Percentiles rank a stretch among this genome's conserved stretches.
These are phyloP conservation scores for Ceratocystiopsis sp. DNA, from an alignment of 2,329 filamentous ascomycete species.

Conservation along the genomic window DNA sequence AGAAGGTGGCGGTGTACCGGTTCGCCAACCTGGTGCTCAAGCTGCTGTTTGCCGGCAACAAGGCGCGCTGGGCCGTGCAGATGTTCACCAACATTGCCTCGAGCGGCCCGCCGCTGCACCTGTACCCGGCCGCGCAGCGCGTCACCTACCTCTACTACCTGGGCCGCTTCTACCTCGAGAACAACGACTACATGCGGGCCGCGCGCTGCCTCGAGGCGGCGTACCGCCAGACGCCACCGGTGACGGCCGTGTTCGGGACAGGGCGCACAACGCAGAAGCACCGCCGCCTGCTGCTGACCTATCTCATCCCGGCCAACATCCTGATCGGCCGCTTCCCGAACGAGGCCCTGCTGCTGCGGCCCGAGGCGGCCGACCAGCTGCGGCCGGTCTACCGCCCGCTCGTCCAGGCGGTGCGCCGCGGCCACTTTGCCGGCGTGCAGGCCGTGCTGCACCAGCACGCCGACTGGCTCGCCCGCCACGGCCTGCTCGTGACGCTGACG, in stretches of 20 bases:
- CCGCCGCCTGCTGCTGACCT: slow-evolving; percentile 63
- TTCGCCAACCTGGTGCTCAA: slow-evolving; percentile 85
- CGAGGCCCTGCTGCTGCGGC: slow-evolving; percentile 43
- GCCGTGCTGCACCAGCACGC: slow-evolving; percentile 46
- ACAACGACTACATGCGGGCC: slow-evolving; percentile 66
- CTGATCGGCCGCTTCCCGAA: slow-evolving; percentile 74
- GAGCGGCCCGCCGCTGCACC: slow-evolving; percentile 61
- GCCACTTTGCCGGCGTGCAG: slow-evolving; percentile 55
- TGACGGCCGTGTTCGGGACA: too few relatives aligned
- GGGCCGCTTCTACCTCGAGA: slow-evolving; percentile 75
- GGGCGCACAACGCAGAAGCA: slow-evolving; percentile 45
- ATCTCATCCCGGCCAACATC: slow-evolving; percentile 68
- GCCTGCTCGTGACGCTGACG: slow-evolving; percentile 57
- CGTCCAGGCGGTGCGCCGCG: slow-evolving; percentile 52
- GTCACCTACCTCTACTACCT: slow-evolving; percentile 93
- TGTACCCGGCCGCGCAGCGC: slow-evolving; percentile 72
- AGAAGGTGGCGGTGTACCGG: slow-evolving; percentile 75
- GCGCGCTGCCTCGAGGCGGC: slow-evolving; percentile 60
- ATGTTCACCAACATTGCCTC: slow-evolving; percentile 79
- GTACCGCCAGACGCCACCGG: slow-evolving; percentile 47
- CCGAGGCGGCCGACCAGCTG: slow-evolving; percentile 49
- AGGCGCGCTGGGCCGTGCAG: slow-evolving; percentile 68
- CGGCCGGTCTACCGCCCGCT: slow-evolving; percentile 54
- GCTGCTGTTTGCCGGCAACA: slow-evolving; percentile 69
- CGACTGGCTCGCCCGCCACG: slow-evolving; percentile 58